These are phyloP conservation scores for Fusarium sacchari DNA, from an alignment of 2,329 filamentous ascomycete species.

Conservation along the genomic window DNA sequence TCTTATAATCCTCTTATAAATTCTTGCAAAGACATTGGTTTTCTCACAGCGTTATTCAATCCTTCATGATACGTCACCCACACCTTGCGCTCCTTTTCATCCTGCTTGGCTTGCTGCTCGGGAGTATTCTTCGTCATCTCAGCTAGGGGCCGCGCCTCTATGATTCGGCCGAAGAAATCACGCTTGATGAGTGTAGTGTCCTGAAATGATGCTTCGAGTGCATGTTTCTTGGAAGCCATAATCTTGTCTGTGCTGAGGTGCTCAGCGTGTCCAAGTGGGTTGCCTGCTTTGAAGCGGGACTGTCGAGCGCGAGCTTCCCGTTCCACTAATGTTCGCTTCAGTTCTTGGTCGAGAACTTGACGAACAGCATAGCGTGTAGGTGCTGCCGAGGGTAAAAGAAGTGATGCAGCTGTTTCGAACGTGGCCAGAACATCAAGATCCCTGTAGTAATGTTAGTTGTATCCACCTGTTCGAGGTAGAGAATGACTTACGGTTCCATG, in stretches of 20 bases:
- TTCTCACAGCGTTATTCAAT: constrained; percentile 90
- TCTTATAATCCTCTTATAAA: constrained; percentile 73
- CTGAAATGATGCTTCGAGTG: constrained; percentile 47
- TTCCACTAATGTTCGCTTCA: constrained; percentile 75
- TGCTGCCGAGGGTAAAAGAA: constrained; percentile 66
- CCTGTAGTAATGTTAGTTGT: constrained; percentile 48
- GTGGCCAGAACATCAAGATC: constrained; percentile 80
- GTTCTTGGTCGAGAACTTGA: constrained; percentile 92
- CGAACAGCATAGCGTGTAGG: constrained; percentile 92
- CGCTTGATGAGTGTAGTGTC: constrained; percentile 65
- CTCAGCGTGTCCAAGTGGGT: constrained; percentile 36
- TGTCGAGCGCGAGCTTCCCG: constrained; percentile 74
- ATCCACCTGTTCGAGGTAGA: background rate
- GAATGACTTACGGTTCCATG: constrained; percentile 84
- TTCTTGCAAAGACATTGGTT: constrained; percentile 84
- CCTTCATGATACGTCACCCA: constrained; percentile 94
- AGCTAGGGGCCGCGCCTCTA: constrained; percentile 57
- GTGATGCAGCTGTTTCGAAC: constrained; percentile 74
- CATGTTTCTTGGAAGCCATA: constrained; percentile 47
- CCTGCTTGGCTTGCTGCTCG: constrained; percentile 43
- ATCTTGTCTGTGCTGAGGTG: constrained; percentile 51
- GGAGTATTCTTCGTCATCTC: constrained; percentile 54
- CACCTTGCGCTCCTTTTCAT: constrained; percentile 67
- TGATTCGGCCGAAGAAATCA: constrained; percentile 86
- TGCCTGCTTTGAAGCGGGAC: constrained; percentile 69